These are phyloP conservation scores for Sclerotiophoma versabilis DNA, from an alignment of 2,329 filamentous ascomycete species.

Conservation along the genomic window DNA sequence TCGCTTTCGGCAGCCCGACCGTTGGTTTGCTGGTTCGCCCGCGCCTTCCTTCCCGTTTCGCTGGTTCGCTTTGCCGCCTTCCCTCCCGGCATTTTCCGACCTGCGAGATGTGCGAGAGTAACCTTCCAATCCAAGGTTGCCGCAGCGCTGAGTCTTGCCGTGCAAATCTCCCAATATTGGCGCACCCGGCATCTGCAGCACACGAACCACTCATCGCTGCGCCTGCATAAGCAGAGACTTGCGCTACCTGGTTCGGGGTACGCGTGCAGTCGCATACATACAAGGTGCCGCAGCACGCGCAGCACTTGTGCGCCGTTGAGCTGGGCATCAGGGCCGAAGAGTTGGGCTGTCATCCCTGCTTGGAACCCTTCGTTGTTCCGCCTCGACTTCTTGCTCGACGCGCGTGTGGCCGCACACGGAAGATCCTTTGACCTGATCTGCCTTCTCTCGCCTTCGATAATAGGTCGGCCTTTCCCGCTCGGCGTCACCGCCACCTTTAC, in stretches of 20 bases:
- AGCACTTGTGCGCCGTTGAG: conserved; percentile 8
- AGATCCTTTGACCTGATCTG: conserved; percentile 3
- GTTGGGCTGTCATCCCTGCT: conserved; percentile 25
- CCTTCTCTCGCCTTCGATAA: conserved; percentile 13
- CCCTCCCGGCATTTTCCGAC: conserved; percentile 3
- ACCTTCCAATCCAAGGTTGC: conserved; percentile 4
- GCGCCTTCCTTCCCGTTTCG: no score
- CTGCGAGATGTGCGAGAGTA: not conserved
- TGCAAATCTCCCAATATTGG: conserved; percentile 8
- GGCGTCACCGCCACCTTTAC: conserved; percentile 14
- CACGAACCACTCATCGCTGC: conserved; percentile 14
- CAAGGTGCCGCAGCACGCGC: conserved; percentile 17
- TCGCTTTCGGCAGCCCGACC: conserved; percentile 6
- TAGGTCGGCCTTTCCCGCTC: conserved; percentile 7
- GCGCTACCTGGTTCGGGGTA: conserved; percentile 18
- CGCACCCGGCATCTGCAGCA: conserved; percentile 8
- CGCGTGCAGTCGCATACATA: conserved; percentile 13
- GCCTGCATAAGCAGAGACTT: conserved; percentile 6
- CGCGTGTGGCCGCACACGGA: conserved; percentile 9
- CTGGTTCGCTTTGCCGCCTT: no score
- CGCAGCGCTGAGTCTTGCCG: conserved; percentile 7
- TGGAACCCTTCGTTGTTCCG: conserved; percentile 15
- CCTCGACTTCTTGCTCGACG: conserved; percentile 5
- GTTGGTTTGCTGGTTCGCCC: not conserved
- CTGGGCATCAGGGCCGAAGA: conserved; percentile 25